Conservation (phyloP, 805 yeast species). For the Dipodascus albidus region DNA sequence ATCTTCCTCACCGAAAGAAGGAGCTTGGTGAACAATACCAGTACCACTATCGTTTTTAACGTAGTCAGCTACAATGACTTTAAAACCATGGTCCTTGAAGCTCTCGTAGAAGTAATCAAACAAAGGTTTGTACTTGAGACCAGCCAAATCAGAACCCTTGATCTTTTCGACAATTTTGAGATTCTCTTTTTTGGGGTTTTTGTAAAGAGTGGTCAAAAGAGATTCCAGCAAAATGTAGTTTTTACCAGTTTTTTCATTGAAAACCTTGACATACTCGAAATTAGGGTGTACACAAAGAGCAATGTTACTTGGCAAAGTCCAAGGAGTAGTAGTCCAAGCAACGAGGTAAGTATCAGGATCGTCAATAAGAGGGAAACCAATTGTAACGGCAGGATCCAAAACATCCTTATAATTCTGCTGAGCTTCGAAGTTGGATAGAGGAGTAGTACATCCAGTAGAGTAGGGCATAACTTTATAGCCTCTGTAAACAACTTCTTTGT, state of each 20-base stretch:
- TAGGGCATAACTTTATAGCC: slow-evolving; percentile 98
- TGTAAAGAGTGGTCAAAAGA: slow-evolving; percentile 74
- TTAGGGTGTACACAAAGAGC: slow-evolving; percentile 87
- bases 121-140: slow-evolving; percentile 70
- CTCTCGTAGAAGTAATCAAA: slow-evolving; percentile 70
- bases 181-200: slow-evolving; percentile 88
- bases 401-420: slow-evolving; percentile 98
- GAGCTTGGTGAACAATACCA: slow-evolving; percentile 97
- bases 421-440: slow-evolving; percentile 94
- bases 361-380: slow-evolving; percentile 71
- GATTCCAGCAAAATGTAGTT: slow-evolving; percentile 78
- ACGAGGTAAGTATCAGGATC: slow-evolving; percentile 78
- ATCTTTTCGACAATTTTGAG: slow-evolving; percentile 71
- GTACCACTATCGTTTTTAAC: slow-evolving; percentile 96
- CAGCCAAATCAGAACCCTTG: slow-evolving; percentile 70
- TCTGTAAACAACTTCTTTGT: slow-evolving; percentile 82
- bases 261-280: slow-evolving; percentile 84
- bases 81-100: slow-evolving; percentile 65
- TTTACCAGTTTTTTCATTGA: slow-evolving; percentile 74
- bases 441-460: slow-evolving; percentile 94
- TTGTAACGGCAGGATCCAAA: slow-evolving; percentile 89
- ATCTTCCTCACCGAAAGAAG: slow-evolving; percentile 99
- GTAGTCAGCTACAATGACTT: slow-evolving; percentile 69
- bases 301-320: slow-evolving; percentile 95
- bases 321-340: slow-evolving; percentile 99